A percentile compares a stretch with the other conserved stretches of the same genome.
These are phyloP conservation scores for Suillus subaureus DNA, from an alignment of 768 basidiomycete genomes.

Conservation along the genomic window DNA sequence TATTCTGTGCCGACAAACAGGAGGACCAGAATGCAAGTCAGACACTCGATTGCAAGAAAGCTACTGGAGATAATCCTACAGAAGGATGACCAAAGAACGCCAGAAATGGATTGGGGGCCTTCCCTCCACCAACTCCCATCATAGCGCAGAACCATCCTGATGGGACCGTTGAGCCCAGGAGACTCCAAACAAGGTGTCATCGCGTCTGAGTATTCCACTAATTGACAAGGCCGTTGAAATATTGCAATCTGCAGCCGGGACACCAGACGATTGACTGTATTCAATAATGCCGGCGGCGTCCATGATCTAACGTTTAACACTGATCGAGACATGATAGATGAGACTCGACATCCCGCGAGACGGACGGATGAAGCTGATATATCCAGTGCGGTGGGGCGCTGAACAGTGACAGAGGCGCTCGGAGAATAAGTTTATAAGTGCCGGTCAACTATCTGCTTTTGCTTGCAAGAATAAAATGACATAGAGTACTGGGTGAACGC, in stretches of 20 bases:
- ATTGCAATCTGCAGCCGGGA: not conserved
- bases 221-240: not conserved
- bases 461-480: not conserved
- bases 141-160: not conserved
- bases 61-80: not conserved
- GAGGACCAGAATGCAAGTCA: not conserved
- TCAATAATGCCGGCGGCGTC: slow-evolving; percentile 1
- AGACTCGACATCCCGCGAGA: not conserved
- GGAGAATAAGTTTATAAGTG: not conserved
- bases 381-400: not conserved
- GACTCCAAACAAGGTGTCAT: not conserved
- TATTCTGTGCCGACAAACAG: not conserved
- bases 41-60: not conserved
- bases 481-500: not conserved
- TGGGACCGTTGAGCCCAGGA: not conserved
- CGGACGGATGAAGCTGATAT: not conserved
- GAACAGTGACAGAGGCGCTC: not conserved
- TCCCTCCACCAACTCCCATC: not conserved
- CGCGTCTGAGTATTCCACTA: not conserved
- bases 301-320: not conserved
- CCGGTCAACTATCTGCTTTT: not conserved
- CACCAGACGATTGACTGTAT: not conserved
- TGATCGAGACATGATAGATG: not conserved
- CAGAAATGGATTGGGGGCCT: not conserved
- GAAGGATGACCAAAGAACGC: not conserved